Conservation (phyloP, 371 early-diverging fungal genomes). For the Funneliformis caledonium region DNA sequence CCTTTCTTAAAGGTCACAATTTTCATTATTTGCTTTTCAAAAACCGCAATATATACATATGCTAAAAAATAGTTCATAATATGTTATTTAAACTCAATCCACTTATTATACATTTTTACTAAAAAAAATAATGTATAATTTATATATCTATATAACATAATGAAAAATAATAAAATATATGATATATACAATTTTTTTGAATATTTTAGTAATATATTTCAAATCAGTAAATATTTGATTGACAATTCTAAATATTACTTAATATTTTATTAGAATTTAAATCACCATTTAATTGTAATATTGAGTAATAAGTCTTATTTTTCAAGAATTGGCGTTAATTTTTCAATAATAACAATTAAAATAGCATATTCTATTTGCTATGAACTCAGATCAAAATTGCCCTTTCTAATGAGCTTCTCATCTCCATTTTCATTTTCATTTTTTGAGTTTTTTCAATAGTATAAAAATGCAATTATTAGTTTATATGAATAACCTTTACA, state of each 20-base stretch:
- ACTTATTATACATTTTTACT: neutral
- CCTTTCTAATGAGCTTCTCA: neutral
- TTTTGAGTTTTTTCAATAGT: neutral
- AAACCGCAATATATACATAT: neutral
- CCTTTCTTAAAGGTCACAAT: neutral
- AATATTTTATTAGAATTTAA: conserved; percentile 9
- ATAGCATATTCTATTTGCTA: conserved; percentile 9
- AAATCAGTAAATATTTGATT: conserved; percentile 4
- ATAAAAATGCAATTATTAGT: no score
- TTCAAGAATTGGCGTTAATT: conserved; percentile 6
- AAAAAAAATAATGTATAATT: neutral
- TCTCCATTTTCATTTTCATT: neutral
- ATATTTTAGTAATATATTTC: conserved; percentile 25
- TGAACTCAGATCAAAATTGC: conserved; percentile 18
- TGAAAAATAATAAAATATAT: no score
- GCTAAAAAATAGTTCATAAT: neutral
- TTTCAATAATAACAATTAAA: neutral
- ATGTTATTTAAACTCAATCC: neutral
- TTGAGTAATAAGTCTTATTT: neutral
- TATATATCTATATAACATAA: neutral
- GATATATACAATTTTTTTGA: neutral
- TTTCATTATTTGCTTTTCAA: neutral
- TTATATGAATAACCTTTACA: no score
- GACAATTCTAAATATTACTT: neutral
- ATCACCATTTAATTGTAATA: conserved; percentile 5